These are phyloP conservation scores for Termitomyces sp. DNA, from an alignment of 768 basidiomycete species.

Conservation along the genomic window DNA sequence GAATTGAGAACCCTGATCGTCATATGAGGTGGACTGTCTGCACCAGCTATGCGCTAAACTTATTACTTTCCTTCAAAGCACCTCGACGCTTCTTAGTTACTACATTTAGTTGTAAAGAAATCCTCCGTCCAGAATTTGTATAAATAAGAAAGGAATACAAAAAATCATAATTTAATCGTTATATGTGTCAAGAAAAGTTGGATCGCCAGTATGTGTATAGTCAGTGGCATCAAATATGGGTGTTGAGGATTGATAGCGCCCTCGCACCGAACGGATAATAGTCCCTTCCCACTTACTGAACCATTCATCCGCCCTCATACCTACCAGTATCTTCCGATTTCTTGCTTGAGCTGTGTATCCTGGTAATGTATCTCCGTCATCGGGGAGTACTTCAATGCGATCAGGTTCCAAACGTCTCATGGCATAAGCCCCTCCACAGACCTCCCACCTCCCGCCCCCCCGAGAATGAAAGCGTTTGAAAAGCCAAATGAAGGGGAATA, in stretches of 20 bases:
- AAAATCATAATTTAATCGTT: constrained; percentile 6
- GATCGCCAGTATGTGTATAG: constrained; percentile 7
- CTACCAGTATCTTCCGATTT: constrained; percentile 32
- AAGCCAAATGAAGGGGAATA: constrained; percentile 82
- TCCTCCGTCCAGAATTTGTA: neutral
- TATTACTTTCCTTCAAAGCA: neutral
- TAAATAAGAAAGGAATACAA: neutral
- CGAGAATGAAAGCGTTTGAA: constrained; percentile 63
- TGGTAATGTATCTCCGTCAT: constrained; percentile 4
- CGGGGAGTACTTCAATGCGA: neutral
- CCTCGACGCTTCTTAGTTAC: constrained; percentile 10
- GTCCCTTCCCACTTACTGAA: constrained; percentile 72
- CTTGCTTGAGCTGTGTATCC: constrained; percentile 20
- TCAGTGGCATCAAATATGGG: constrained; percentile 23
- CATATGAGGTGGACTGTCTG: constrained; percentile 5
- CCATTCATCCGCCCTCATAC: constrained; percentile 75
- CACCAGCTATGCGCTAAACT: neutral
- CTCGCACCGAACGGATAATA: constrained; percentile 57
- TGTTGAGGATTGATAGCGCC: constrained; percentile 38
- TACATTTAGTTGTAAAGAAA: neutral
- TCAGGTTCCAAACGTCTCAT: constrained; percentile 48
- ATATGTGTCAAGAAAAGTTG: constrained; percentile 28
- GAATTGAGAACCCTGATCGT: neutral
- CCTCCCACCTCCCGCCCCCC: constrained; percentile 75
- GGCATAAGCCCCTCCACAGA: constrained; percentile 76